phyloP scores from a whole-genome alignment of 1,284 basidiomycete species.

The Volvariella surrecta region DNA sequence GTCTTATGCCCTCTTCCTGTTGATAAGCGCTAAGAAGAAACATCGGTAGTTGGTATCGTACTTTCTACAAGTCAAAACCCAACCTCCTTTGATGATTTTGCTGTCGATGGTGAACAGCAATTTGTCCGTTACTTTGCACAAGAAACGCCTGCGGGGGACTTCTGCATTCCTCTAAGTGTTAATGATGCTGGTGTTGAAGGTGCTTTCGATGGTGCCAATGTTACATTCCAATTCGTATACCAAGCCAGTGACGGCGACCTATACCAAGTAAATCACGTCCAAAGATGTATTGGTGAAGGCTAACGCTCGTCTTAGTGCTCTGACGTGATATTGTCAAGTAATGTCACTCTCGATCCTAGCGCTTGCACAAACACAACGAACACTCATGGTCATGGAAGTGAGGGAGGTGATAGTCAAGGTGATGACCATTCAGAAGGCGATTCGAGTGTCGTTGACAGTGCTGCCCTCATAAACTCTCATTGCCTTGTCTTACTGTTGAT shows the following conservation, averaged over 20 bases:
- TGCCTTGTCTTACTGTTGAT: background rate
- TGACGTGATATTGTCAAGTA: conserved; percentile 56
- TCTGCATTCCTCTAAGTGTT: conserved; percentile 48
- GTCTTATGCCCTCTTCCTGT: conserved; percentile 4
- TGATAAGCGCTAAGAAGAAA: too few relatives aligned
- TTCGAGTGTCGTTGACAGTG: background rate
- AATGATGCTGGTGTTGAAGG: conserved; percentile 33
- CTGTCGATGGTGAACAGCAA: conserved; percentile 25
- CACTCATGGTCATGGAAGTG: background rate
- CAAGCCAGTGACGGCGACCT: conserved; percentile 44
- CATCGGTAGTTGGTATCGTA: conserved; percentile 28
- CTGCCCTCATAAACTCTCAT: background rate
- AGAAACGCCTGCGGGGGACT: conserved; percentile 33
- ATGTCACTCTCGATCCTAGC: conserved; percentile 17
- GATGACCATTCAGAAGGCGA: too few relatives aligned
- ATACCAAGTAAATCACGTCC: conserved; percentile 33
- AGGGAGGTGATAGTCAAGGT: too few relatives aligned
- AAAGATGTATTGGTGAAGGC: background rate
- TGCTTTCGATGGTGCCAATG: conserved; percentile 36
- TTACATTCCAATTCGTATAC: conserved; percentile 36
- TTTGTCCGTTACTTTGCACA: conserved; percentile 26
- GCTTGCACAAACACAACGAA: background rate
- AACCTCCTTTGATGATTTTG: conserved; percentile 46
- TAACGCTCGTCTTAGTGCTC: conserved; percentile 40
- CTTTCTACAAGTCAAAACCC: conserved; percentile 40